Percentiles rank a stretch among this genome's conserved stretches.
phyloP scores from a whole-genome alignment of 208 protist species.

The Endotrypanum monterogeii region DNA sequence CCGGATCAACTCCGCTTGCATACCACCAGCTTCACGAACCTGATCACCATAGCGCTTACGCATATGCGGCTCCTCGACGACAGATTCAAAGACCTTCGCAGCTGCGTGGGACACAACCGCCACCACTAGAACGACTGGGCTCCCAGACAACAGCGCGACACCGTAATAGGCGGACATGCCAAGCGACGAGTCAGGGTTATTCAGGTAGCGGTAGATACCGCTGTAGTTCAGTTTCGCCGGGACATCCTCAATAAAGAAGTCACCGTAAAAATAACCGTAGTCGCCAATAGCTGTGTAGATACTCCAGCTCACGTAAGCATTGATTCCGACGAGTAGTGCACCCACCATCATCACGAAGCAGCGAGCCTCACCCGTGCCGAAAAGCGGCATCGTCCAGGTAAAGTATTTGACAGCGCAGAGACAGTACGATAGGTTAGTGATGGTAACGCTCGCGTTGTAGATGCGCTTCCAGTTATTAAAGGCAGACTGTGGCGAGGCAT shows the following conservation, averaged over 20 bases:
- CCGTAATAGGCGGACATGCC: conserved; percentile 92
- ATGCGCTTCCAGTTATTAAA: conserved; percentile 93
- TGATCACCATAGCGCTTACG: conserved; percentile 45
- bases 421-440: conserved; percentile 56
- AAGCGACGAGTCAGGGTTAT: conserved; percentile 92
- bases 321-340: conserved; percentile 74
- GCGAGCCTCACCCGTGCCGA: conserved; percentile 38
- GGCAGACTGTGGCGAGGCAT: conserved; percentile 58
- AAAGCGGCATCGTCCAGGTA: conserved; percentile 48
- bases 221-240: conserved; percentile 85
- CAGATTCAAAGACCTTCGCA: conserved; percentile 78
- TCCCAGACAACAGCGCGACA: conserved; percentile 86
- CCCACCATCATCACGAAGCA: conserved; percentile 53
- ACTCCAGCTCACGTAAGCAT: conserved; percentile 78
- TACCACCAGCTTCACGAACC: conserved; percentile 50
- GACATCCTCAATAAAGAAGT: conserved; percentile 83
- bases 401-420: conserved; percentile 54
- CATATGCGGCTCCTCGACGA: conserved; percentile 88
- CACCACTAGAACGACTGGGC: conserved; percentile 61
- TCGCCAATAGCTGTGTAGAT: conserved; percentile 89
- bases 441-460: conserved; percentile 79
- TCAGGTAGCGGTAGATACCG: conserved; percentile 95
- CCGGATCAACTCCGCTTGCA: conserved; percentile 54
- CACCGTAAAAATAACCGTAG: conserved; percentile 95
- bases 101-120: conserved; percentile 77